These are phyloP conservation scores for Geotrichum histeridarum DNA, from an alignment of 1,139 yeast genomes.

Conservation along the genomic window DNA sequence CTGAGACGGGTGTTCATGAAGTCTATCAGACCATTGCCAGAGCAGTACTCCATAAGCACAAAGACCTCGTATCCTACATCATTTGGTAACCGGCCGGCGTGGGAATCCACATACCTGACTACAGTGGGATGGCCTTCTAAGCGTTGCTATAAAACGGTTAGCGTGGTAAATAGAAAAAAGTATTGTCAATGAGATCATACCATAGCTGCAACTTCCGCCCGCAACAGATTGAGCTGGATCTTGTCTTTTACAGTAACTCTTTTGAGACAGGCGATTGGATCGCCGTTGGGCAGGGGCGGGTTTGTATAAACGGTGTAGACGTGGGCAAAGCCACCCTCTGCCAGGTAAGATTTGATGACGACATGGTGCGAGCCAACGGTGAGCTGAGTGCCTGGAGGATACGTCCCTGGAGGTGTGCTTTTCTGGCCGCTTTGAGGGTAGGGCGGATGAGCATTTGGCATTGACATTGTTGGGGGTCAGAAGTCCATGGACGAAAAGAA, in stretches of 20 bases:
- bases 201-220: slow-evolving; percentile 84
- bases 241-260: slow-evolving; percentile 75
- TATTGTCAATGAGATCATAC: slow-evolving; percentile 15
- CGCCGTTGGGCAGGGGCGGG: slow-evolving; percentile 39
- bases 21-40: slow-evolving; percentile 78
- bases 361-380: slow-evolving; percentile 64
- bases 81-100: slow-evolving; percentile 66
- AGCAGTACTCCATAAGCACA: slow-evolving; percentile 85
- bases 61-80: slow-evolving; percentile 73
- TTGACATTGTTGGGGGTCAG: not conserved
- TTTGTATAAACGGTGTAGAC: slow-evolving; percentile 61
- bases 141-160: slow-evolving; percentile 44
- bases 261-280: slow-evolving; percentile 53
- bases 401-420: slow-evolving; percentile 46
- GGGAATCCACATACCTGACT: slow-evolving; percentile 88
- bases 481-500: not conserved
- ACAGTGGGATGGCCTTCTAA: slow-evolving; percentile 71
- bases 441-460: not conserved
- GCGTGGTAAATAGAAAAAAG: not conserved
- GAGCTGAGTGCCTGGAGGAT: slow-evolving; percentile 58
- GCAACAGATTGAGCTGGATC: slow-evolving; percentile 55
- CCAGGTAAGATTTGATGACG: slow-evolving; percentile 53
- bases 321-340: slow-evolving; percentile 76
- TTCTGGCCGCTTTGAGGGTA: not conserved
- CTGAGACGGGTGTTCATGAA: slow-evolving; percentile 89